Base-by-base conservation (phyloP, 305 asterid species). In the Ajuga reptans region DNA sequence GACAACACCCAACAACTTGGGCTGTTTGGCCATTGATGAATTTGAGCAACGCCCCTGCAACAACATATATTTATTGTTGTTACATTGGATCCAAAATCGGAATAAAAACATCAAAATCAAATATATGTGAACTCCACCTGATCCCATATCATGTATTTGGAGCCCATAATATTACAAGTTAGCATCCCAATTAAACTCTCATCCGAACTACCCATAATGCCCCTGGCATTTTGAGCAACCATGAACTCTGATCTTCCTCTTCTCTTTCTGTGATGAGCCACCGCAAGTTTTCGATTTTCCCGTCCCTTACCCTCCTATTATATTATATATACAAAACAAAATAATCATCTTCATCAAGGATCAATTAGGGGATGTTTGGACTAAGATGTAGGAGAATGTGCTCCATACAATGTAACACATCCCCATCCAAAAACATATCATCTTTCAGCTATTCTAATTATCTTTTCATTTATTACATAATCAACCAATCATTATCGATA, bases 241-340 rank as follows among this genome's bases (percentile, higher is more conserved):
- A 66, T 72, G 83, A 93, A 93, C 80, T 90, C 94, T 3, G 97
- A 89, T 79, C 89, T 90, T 34, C 96, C 97, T 45, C 76, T 78
- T 5, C 75, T 81, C 73, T 87, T 83, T 60, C 81, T 66, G 77
- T 91, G 92, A 79, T 82, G 83, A 15, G 96, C 99, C 59, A 86
- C 86, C 0, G 91, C 99, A 9, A 93, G 96, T 63, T 89, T 89
- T 1, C 99, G 89, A 69, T 93, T 89, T 57, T 87, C 92, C 73
- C 99, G 53, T 55, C 99, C 97, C 52, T 86, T 89, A 2, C 97
- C 99, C 86, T 93, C 97, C 99, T 91, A 64, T 45, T 36, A 6
- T 36, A 27, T 27, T n/a, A n/a, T 5, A 1, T 4, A 1, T 9
- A 36, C 1, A 36, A 36, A 4, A 5, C 9, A 36, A 1, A 34